phyloP scores from a whole-genome alignment of 2,329 filamentous ascomycete species.

The Iodosphaeria phyllophila region DNA sequence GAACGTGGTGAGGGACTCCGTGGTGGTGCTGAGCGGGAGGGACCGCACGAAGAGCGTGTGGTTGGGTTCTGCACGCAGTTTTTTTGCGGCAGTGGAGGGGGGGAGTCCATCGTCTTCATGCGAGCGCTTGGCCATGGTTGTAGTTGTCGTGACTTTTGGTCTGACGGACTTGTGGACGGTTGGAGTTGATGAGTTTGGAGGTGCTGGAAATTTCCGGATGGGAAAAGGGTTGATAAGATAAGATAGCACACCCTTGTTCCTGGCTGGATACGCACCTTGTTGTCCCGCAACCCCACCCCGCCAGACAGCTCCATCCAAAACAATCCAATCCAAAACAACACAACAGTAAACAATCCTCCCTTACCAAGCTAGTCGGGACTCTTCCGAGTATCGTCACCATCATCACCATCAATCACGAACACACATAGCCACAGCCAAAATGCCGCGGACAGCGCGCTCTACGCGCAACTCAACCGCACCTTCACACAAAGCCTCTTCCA shows the following conservation, averaged over 20 bases:
- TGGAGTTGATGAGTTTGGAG: slow-evolving; percentile 4
- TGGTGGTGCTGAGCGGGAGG: slow-evolving; percentile 60
- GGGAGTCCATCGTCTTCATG: no score
- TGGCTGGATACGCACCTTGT: no score
- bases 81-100: slow-evolving; percentile 29
- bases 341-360: no score
- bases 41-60: slow-evolving; percentile 81
- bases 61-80: slow-evolving; percentile 37
- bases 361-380: no score
- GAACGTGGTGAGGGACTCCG: slow-evolving; percentile 64
- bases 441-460: slow-evolving; percentile 30
- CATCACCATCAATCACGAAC: slow-evolving; percentile 2
- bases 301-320: no score
- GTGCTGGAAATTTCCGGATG: no score
- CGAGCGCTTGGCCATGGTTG: no score
- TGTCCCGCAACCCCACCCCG: no score
- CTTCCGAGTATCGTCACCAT: slow-evolving; percentile 6
- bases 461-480: slow-evolving; percentile 23
- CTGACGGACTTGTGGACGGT: slow-evolving; percentile 8
- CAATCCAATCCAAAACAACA: no score
- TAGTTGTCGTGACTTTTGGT: no score
- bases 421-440: slow-evolving; percentile 9
- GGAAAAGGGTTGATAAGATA: no score
- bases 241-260: no score
- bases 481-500: slow-evolving; percentile 20